Evolutionary conservation across 192 early-diverging fungal species (phyloP), one percentile per base, ranked within the genome.

Genomic region (Entomortierella chlamydospora): DNA sequence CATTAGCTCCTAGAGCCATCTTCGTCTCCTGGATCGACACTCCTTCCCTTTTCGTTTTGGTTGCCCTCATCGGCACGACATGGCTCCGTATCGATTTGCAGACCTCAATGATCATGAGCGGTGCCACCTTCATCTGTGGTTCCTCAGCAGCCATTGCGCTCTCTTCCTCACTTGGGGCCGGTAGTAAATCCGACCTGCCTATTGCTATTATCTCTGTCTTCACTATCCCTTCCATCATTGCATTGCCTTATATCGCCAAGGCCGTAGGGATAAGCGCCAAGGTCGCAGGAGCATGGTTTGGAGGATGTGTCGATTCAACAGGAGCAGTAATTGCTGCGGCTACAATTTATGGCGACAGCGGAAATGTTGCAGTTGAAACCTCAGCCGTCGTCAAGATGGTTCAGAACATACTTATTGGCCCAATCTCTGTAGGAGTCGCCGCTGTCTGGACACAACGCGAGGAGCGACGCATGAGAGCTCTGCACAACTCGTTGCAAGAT

Each of bases 171-270:
- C 82, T 87, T 42, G 86, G 86, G 9, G 84, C 81, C 13, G 76
- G 81, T 12, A 64, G 64, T 57, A 87, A 87, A 37, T 70, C 84
- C 5, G 84, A 87, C 50, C 81, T 87, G 57, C 86, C 86, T 7
- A 87, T 87, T 47, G 86, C 86, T 39, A 87, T 87, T 26, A 87
- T 87, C 25, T 87, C 86, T 6, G 83, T 87, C 30, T 87, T 87
- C 30, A 87, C 86, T 4, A 87, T 87, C 58, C 86, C 86, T 15
- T 84, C 82, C 25, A 83, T 87, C 34, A 85, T 87, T 63, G 86
- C 84, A 0, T 51, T 87, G 13, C 86, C 86, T 13, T 87, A 85
- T 52, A 77, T 87, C 52, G 86, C 86, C 26, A 84, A 85, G 30
- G 53, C 71, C 2, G 45, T 87, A 6, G 67, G 68, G 2, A 64